Evolutionary conservation across 495 filamentous ascomycete species (phyloP), one percentile per base, ranked within the genome.

Genomic region (Hypoxylon crocopeplum): DNA sequence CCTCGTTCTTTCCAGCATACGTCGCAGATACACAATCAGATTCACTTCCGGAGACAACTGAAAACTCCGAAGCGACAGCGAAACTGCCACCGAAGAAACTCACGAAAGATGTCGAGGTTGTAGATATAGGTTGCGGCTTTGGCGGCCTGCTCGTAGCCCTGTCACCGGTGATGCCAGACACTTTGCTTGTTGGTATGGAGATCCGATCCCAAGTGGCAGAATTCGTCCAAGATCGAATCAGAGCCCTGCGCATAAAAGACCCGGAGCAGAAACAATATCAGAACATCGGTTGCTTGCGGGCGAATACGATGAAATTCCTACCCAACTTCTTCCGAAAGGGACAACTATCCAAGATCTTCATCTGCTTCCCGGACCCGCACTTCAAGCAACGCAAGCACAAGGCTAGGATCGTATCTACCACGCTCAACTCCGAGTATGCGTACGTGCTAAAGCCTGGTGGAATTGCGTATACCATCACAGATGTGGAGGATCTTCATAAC

Each of bases 331-430:
- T 98, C 78, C 75, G 71, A 46, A 88, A 83, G 66, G 71, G 65
- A 20, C 88, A 96, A 69, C 84, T 98, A 22, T 82, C 81, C 48
- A 93, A 92, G 71, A 88, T 97, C 70, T 98, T 97, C 72, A 89
- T 98, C 68, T 97, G 94, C 77, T 98, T 98, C 75, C 94, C 94
- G 0, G 94, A 98, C 68, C 94, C 94, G 57, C 94, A 98, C 72
- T 98, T 98, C 79, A 98, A 98, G 77, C 84, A 88, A 19, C 85
- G 93, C 44, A 98, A 98, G 76, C 95, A 97, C 75, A 98, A 98
- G 74, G 91, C 92, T 49, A 78, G 94, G 5, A 98, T 98, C 67
- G 87, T 98, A 17, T 91, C 89, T n/a, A 80, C 88, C 41, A 90
- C 88, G 4, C 77, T 98, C 51, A 90, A 89, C 64, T 88, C 90